Evolutionary conservation across 2,329 filamentous ascomycete species (phyloP), one percentile per base, ranked within the genome.

Genomic region (Dichotomopilus funicola): DNA sequence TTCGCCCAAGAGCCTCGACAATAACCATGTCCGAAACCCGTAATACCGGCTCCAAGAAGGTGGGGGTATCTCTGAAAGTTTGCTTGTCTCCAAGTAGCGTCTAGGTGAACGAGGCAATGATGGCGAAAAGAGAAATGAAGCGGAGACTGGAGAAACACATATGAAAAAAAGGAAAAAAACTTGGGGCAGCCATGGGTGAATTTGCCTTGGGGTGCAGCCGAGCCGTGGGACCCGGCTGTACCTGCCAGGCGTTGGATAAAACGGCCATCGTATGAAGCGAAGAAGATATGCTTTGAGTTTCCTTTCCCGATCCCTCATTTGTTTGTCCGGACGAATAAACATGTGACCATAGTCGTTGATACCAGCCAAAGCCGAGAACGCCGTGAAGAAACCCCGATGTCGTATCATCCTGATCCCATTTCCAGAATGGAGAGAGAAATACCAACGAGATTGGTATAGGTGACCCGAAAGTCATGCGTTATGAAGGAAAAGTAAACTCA

Each of bases 351-450:
- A 56, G 52, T 53, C 57, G 41, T 58, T 27, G 49, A 60, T 49
- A 56, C 54, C 58, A 61, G 54, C 52, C 54, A 58, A 49, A 63
- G 60, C 59, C 56, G 57, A 59, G 53, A 59, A 64, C 62, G 62
- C 62, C 62, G 59, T 60, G 56, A 52, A 59, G 60, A 31, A 56
- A 58, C 54, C 54, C 58, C 52, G 41, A 61, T 53, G 57, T 59
- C 59, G 50, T 61, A 54, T 56, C 59, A 48, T 58, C 54, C 54
- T 57, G 55, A 53, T 33, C 59, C 56, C 56, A 41, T 57, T 49
- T 54, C 42, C 51, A 52, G 52, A 51, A 46, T n/a, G 49, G 47
- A 49, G 19, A 27, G 19, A 27, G 19, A 51, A 54, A 56, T 51
- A 56, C 54, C 46, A 49, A 54, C 38, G 56, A 56, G 49, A 54